These are phyloP conservation scores for Shiraia sp. DNA, from an alignment of 2,329 filamentous ascomycete species.

Conservation along the genomic window DNA sequence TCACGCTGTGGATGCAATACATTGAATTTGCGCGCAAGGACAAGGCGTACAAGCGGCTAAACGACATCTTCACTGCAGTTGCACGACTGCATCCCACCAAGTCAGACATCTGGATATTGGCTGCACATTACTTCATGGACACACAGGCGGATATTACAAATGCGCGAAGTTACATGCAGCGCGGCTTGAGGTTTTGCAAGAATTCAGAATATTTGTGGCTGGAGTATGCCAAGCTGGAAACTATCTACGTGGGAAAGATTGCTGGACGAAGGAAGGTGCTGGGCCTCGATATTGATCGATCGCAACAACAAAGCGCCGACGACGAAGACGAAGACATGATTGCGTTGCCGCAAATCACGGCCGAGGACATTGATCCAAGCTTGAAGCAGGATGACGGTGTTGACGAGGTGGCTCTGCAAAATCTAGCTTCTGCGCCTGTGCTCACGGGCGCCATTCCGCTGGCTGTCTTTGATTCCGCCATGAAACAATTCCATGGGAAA, in stretches of 20 bases:
- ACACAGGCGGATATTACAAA: conserved; percentile 83
- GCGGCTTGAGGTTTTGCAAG: conserved; percentile 87
- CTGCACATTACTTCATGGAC: conserved; percentile 78
- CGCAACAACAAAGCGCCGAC: conserved; percentile 47
- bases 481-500: conserved; percentile 74
- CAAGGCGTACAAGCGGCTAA: conserved; percentile 64
- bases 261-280: conserved; percentile 71
- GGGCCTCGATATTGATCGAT: conserved; percentile 59
- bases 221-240: conserved; percentile 88
- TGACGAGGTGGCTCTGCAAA: conserved; percentile 63
- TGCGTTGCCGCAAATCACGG: conserved; percentile 61
- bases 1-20: conserved; percentile 87
- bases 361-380: conserved; percentile 64
- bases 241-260: conserved; percentile 87
- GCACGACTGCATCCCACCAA: conserved; percentile 85
- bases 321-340: conserved; percentile 58
- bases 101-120: conserved; percentile 79
- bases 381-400: conserved; percentile 53
- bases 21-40: conserved; percentile 76
- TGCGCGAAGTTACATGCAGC: conserved; percentile 83
- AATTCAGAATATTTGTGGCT: conserved; percentile 76
- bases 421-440: conserved; percentile 72
- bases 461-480: conserved; percentile 85
- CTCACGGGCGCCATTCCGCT: conserved; percentile 91
- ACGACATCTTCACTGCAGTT: conserved; percentile 65